These are phyloP conservation scores for Cucurbita ficifolia DNA, from an alignment of 306 rosid species.

Conservation along the genomic window DNA sequence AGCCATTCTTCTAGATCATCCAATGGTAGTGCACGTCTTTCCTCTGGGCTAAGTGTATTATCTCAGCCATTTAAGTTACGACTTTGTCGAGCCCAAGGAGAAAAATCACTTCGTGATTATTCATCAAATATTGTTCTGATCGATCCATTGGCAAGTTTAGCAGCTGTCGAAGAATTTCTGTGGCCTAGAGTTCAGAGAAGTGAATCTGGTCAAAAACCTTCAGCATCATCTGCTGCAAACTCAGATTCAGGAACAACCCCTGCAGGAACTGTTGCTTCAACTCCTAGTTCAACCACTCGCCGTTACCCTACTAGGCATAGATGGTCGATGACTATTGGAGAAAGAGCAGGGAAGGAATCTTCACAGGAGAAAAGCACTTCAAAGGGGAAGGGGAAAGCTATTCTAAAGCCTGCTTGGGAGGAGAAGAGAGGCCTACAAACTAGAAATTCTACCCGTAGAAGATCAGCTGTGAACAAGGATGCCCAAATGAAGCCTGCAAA, in stretches of 20 bases:
- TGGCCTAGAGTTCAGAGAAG: slow-evolving; percentile 92
- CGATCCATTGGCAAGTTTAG: slow-evolving; percentile 90
- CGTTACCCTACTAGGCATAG: slow-evolving; percentile 84
- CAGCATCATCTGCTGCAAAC: slow-evolving; percentile 43
- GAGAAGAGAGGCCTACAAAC: slow-evolving; percentile 86
- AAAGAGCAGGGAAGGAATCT: slow-evolving; percentile 40
- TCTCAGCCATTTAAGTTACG: slow-evolving; percentile 94
- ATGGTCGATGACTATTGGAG: slow-evolving; percentile 70
- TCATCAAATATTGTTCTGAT: slow-evolving; percentile 85
- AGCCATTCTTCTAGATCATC: slow-evolving; percentile 92
- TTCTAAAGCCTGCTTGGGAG: slow-evolving; percentile 72
- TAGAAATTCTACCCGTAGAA: slow-evolving; percentile 77
- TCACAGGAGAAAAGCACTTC: slow-evolving; percentile 66
- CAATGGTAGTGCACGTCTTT: slow-evolving; percentile 80
- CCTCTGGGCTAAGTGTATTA: slow-evolving; percentile 82
- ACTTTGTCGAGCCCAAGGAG: slow-evolving; percentile 90
- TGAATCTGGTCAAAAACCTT: slow-evolving; percentile 66
- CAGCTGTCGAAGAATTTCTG: slow-evolving; percentile 94
- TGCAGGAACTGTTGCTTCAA: slow-evolving; percentile 52
- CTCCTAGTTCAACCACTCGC: slow-evolving; percentile 47
- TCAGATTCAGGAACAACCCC: slow-evolving; percentile 78
- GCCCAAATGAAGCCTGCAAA: slow-evolving; percentile 51
- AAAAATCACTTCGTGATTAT: slow-evolving; percentile 76
- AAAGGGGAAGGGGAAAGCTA: slow-evolving; percentile 95
- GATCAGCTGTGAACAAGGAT: slow-evolving; percentile 79